Evolutionary conservation across 2,329 filamentous ascomycete genomes (phyloP).

Genomic region (Trichophyton benhamiae): DNA sequence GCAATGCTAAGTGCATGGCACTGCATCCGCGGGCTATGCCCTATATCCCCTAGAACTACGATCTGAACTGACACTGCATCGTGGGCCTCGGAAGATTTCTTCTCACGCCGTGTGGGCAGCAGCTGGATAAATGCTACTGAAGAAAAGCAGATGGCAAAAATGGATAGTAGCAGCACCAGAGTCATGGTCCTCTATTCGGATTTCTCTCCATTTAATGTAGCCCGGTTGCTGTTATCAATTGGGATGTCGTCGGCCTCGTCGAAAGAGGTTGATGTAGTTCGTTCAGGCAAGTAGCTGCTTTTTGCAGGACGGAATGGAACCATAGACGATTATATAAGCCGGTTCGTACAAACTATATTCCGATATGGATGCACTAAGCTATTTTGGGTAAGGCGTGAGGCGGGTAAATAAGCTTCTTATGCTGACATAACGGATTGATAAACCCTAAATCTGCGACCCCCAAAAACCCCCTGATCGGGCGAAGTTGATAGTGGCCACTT

Average conservation of each 20-base stretch:
- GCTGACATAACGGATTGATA: not conserved
- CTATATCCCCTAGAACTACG: constrained; percentile 87
- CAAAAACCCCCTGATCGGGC: not conserved
- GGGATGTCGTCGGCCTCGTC: no score
- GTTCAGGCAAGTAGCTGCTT: no score
- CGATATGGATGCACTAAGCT: not conserved
- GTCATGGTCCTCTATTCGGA: not conserved
- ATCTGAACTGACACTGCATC: constrained; percentile 33
- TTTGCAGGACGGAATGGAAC: no score
- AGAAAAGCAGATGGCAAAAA: not conserved
- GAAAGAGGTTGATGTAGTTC: no score
- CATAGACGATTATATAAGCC: not conserved
- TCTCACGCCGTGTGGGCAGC: not conserved
- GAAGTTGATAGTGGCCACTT: not conserved
- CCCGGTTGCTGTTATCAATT: no score
- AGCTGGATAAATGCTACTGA: not conserved
- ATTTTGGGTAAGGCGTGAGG: not conserved
- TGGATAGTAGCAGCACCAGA: not conserved
- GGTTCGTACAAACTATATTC: not conserved
- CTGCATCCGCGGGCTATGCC: constrained; percentile 92
- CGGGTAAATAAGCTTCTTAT: not conserved
- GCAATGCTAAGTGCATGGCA: constrained; percentile 93
- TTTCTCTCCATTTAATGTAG: not conserved
- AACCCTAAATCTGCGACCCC: not conserved
- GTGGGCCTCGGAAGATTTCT: not conserved